Evolutionary conservation across 176 grass and related monocot genomes (phyloP), one percentile per base, ranked within the genome.

Genomic region (Rhynchospora tenuis): DNA sequence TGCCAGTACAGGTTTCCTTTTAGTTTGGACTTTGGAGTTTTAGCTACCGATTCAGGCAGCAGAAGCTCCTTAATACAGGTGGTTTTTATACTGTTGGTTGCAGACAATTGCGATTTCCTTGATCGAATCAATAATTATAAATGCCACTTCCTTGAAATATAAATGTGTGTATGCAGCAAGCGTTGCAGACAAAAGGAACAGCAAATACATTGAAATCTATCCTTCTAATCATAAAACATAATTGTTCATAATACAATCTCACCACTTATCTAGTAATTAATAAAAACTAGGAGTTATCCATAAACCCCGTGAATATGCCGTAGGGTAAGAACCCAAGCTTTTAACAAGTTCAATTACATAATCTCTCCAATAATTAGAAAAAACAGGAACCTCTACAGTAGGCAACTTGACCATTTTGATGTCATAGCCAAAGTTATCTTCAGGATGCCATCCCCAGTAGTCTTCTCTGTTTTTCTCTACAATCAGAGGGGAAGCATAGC

Each of bases 341-440:
- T 45, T 81, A 64, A 45, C 79, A 9, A 59, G 29, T 46, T 61
- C 9, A 16, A 46, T 60, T 16, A 81, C 79, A 28, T 63, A 5
- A 7, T 64, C 42, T 81, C 15, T 81, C 57, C 57, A 46, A 50
- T 65, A 81, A 44, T 60, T n/a, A 20, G 19, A 81, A 81, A 23
- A 62, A 27, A 3, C 0, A 46, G 79, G 57, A 81, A 81, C 23
- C 54, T 64, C 19, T 14, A 13, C 9, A 20, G 4, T 24, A 46
- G 79, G 59, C n/a, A 81, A 45, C 59, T 64, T 65, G 56, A 65
- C 59, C 28, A 65, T 64, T 81, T 81, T 65, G 54, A 81, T 81
- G 16, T 81, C 27, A 26, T 50, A 81, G 27, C 42, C 79, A 8
- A 81, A 62, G 64, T 65, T 44, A 81, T 81, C 79, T 29, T 81